Base-by-base conservation (phyloP, 805 yeast genomes). In the Saturnispora hagleri region DNA sequence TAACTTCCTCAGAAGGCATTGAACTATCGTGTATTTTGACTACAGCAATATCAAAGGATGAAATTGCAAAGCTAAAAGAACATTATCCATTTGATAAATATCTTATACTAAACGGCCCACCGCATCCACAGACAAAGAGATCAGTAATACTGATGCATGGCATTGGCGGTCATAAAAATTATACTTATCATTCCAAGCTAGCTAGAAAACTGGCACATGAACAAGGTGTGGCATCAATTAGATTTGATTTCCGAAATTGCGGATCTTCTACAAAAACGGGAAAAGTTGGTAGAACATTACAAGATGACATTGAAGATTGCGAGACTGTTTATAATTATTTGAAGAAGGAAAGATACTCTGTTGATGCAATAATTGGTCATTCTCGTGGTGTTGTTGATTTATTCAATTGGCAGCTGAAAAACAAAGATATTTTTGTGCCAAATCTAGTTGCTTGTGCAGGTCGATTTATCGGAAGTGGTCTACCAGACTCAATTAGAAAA, bases 231-330 rank as follows among this genome's bases (percentile, higher is more conserved):
- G 80, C 74, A 61, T 77, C 84, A 3, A 73, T 88, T 47, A 71
- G 97, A 57, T 81, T 89, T 58, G 97, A 90, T 66, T 89, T 90
- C 60, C 73, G 97, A 51, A 86, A 84, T 6, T 84, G 93, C 65
- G 98, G 97, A 1, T 80, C 77, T 52, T 86, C 95, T 3, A 58
- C 61, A 1, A 41, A 48, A 20, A 83, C 77, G 24, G 81, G 73
- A 17, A 69, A 68, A 44, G 70, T 60, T 4, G 91, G 90, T 0
- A 72, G 97, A 49, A 68, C 75, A 0, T 62, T 89, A 4, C 66
- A 62, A 0, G 82, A 79, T 53, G 97, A 90, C 65, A 56, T 81
- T 3, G 81, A 77, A 44, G 97, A 90, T 64, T 69, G 88, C 42
- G 80, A 76, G 24, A 60, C 71, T 0, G 74, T 78, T 13, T 66